Base-by-base conservation (phyloP, 257 asterid species). In the Mentha longifolia region DNA sequence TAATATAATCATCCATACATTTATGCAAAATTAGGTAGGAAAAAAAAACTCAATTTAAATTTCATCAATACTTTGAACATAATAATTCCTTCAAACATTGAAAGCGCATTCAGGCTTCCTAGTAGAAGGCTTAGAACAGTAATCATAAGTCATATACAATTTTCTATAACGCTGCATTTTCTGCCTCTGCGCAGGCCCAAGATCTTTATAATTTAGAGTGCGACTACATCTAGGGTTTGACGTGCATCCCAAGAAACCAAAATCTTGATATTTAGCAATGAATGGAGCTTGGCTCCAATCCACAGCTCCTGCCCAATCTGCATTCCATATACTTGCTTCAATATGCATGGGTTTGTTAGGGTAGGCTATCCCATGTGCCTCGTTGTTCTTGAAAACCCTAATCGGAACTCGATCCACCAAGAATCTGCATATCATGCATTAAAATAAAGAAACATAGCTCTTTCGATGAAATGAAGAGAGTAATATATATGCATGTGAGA, bases 241-340 rank as follows among this genome's bases (percentile, higher is more conserved):
- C 14, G 71, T 30, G n/a, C 91, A 85, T 28, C 65, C 89, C 0
- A 37, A 0, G 16, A 85, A 30, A 0, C 30, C 68, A 17, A 87
- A 87, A 64, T 76, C 78, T 10, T 25, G 37, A 17, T 70, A 87
- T 0, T 74, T 56, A 22, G 86, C 77, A 0, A 69, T n/a, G 35
- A 85, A 87, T 0, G 94, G 94, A 16, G 84, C 80, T 3, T 72
- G 71, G 5, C 28, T 25, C 91, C 95, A 85, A 13, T 87, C 83
- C 8, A 85, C 85, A 0, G 0, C 13, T 5, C 91, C 90, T 0
- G 90, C 85, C 88, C 86, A 82, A 9, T 58, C 35, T 0, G 80
- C 85, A 19, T 74, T 31, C 85, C 88, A 87, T 51, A 81, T 41
- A 7, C 87, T 87, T 17, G 86, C 90, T 75, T 87, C 88, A 5